phyloP scores from a whole-genome alignment of 345 rosid genomes.

The Gossypium raimondii region DNA sequence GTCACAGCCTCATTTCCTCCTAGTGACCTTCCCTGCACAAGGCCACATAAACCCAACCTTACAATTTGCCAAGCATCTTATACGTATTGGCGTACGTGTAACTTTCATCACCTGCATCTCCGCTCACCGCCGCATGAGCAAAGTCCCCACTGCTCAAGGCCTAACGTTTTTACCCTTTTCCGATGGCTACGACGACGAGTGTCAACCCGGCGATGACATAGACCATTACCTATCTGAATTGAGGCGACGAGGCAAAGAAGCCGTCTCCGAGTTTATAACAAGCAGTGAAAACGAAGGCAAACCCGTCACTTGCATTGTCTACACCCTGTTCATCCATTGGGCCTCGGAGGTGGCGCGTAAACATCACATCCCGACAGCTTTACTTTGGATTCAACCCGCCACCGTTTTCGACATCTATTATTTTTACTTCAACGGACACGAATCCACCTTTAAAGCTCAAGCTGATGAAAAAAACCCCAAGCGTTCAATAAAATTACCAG shows the following conservation, averaged over 20 bases:
- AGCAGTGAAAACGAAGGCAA: slow-evolving; percentile 8
- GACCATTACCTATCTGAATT: slow-evolving; percentile 30
- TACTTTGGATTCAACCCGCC: slow-evolving; percentile 75
- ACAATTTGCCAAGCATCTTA: slow-evolving; percentile 54
- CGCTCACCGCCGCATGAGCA: slow-evolving; percentile 28
- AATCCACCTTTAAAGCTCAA: slow-evolving; percentile 10
- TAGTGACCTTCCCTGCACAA: slow-evolving; percentile 47
- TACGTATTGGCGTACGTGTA: slow-evolving; percentile 42
- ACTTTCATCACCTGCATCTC: slow-evolving; percentile 43
- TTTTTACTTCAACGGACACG: slow-evolving; percentile 45
- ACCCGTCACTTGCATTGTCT: too few relatives aligned
- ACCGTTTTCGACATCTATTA: slow-evolving; percentile 52
- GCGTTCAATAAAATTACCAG: slow-evolving; percentile 37
- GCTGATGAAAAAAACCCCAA: slow-evolving; percentile 9
- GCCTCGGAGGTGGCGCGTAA: slow-evolving; percentile 38
- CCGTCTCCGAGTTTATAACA: slow-evolving; percentile 33
- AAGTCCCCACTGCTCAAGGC: slow-evolving; percentile 23
- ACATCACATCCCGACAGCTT: slow-evolving; percentile 31
- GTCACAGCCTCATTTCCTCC: slow-evolving; percentile 45
- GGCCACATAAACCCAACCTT: slow-evolving; percentile 72
- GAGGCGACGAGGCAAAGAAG: slow-evolving; percentile 37
- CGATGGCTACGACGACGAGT: slow-evolving; percentile 56
- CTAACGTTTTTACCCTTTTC: slow-evolving; percentile 46
- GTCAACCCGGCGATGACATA: slow-evolving; percentile 26
- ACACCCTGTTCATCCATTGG: too few relatives aligned